Base-by-base conservation (phyloP, 306 rosid species). In the Cicer cuneatum region DNA sequence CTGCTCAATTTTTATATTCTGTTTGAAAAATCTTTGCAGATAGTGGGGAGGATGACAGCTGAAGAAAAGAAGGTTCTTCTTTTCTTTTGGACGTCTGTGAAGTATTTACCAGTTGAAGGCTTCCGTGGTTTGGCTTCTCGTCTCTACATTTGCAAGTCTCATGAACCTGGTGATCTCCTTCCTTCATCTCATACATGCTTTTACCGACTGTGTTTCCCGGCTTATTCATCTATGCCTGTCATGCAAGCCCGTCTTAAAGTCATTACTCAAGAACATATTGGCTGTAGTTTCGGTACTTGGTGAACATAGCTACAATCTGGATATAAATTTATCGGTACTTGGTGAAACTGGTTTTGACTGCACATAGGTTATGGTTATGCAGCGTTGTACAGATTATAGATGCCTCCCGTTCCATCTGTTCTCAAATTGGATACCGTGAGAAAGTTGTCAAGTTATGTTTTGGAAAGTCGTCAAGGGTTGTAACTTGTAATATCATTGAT, bases 131-230 rank as follows among this genome's bases (percentile, higher is more conserved):
- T 93, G 83, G 83, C 90, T 72, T 87, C 91, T 4, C 86, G 82
- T 75, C 95, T 93, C 67, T 80, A 76, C 87, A 89, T 93, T 53
- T 87, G 80, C 90, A 89, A 62, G 76, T 80, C 97, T 48, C 38
- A 76, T 10, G 94, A 87, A 71, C 76, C 91, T 16, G 76, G 37
- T 7, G 86, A 79, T 71, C 93, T 61, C 70, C 89, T 93, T 70
- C 98, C 98, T 62, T 87, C 97, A 13, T 93, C 98, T 42, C 97
- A 93, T 69, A 93, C 98, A 48, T 90, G 98, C 79, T 93, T 90
- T 60, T 87, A 81, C 81, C 85, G 89, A 78, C 88, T 94, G 59
- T 91, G 98, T 66, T 86, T 91, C 86, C 97, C 98, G 0, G 83
- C 93, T 5, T 94, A 91, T 81, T 82, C 90, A 6, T 84, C 96